Evolutionary conservation across 2,329 filamentous ascomycete genomes (phyloP).

Genomic region (Diplodia mutila): DNA sequence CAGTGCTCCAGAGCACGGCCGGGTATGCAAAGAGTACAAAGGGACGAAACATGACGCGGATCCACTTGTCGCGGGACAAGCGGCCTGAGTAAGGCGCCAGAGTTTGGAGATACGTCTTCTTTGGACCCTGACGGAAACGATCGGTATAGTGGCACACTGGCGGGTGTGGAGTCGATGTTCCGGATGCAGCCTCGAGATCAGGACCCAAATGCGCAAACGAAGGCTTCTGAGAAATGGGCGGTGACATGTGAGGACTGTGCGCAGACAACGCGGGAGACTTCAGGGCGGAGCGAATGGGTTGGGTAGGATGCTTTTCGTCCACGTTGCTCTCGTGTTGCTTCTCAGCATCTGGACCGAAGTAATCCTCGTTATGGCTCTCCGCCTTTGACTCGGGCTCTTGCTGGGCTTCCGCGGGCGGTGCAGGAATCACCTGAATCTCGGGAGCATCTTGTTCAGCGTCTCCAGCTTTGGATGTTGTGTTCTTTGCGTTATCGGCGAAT

Average conservation of each 20-base stretch:
- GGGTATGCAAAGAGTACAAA: constrained; percentile 89
- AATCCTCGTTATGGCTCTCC: constrained; percentile 32
- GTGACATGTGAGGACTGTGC: constrained; percentile 10
- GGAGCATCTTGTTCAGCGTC: background rate
- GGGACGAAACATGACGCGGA: constrained; percentile 75
- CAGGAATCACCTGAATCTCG: constrained; percentile 17
- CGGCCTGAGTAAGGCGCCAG: constrained; percentile 79
- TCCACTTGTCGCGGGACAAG: constrained; percentile 77
- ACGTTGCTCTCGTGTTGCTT: background rate
- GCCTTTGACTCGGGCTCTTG: constrained; percentile 23
- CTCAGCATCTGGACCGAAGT: constrained; percentile 29
- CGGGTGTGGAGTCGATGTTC: constrained; percentile 4
- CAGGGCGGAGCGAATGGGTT: constrained; percentile 8
- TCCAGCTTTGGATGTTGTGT: too few species aligned
- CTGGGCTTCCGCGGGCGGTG: constrained; percentile 22
- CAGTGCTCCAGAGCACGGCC: constrained; percentile 82
- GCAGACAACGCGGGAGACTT: constrained; percentile 4
- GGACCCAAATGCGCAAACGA: constrained; percentile 7
- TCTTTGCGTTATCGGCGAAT: constrained; percentile 48
- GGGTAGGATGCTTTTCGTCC: background rate
- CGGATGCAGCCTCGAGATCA: constrained; percentile 7
- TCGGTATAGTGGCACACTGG: constrained; percentile 64
- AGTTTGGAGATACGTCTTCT: constrained; percentile 72
- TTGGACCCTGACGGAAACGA: constrained; percentile 67
- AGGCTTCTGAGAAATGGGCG: constrained; percentile 13